phyloP scores from a whole-genome alignment of 2,329 filamentous ascomycete genomes.

The Pseudocercospora crystallina region DNA sequence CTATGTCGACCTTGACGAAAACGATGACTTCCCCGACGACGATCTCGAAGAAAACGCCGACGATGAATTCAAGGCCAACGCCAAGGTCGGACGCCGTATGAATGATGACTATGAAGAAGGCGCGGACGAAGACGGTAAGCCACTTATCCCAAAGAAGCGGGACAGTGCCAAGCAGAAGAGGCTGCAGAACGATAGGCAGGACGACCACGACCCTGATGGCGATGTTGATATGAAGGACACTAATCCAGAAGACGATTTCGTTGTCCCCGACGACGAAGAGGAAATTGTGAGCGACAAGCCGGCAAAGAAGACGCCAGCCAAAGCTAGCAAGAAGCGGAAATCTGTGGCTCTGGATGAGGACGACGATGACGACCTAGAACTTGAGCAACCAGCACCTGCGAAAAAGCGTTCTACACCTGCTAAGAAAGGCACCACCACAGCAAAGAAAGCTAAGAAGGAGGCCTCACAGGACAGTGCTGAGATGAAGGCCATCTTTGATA shows the following conservation, averaged over 20 bases:
- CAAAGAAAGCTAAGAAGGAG: conserved; percentile 63
- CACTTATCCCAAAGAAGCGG: conserved; percentile 52
- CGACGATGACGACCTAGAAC: conserved; percentile 50
- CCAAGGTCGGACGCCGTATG: conserved; percentile 53
- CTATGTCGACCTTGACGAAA: conserved; percentile 36
- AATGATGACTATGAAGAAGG: conserved; percentile 72
- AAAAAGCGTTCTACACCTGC: conserved; percentile 54
- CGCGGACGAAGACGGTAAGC: conserved; percentile 65
- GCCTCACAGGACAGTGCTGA: conserved; percentile 66
- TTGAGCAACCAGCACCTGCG: conserved; percentile 50
- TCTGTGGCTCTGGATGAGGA: conserved; percentile 58
- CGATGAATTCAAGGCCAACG: conserved; percentile 78
- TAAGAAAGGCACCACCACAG: conserved; percentile 55
- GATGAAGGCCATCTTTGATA: conserved; percentile 82
- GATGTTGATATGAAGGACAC: conserved; percentile 57
- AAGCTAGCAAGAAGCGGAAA: conserved; percentile 55
- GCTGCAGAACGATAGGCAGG: conserved; percentile 38
- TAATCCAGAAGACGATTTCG: conserved; percentile 48
- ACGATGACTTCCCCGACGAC: conserved; percentile 39
- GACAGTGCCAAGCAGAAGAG: conserved; percentile 29
- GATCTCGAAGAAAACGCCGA: conserved; percentile 59
- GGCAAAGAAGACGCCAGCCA: conserved; percentile 36
- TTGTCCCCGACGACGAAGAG: conserved; percentile 46
- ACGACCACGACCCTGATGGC: conserved; percentile 42
- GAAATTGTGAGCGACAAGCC: conserved; percentile 41